A percentile compares a stretch with the other conserved stretches of the same genome.
Conservation (phyloP, 345 rosid genomes). For the Gossypium stocksii region DNA sequence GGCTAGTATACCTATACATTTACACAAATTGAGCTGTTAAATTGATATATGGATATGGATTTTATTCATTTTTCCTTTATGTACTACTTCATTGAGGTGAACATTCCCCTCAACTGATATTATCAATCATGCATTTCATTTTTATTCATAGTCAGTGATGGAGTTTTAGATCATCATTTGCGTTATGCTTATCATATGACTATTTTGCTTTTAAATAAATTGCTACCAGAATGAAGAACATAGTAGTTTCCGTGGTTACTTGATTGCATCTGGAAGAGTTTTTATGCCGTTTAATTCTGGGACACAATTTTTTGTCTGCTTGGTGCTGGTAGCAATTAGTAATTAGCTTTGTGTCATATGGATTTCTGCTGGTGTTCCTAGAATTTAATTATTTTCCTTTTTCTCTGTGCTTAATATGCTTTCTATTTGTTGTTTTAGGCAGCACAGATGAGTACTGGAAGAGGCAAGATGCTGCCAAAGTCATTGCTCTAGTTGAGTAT, state of each 20-base stretch:
- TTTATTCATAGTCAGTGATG: neutral
- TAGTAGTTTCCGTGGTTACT: neutral
- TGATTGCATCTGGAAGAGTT: neutral
- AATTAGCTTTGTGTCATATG: neutral
- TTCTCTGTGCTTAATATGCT: neutral
- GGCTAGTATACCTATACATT: neutral
- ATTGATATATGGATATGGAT: neutral
- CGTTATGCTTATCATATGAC: neutral
- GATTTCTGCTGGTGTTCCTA: neutral
- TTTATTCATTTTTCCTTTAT: neutral
- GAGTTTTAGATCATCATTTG: neutral
- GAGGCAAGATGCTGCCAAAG: constrained; percentile 80
- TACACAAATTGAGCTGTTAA: neutral
- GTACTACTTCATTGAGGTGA: neutral
- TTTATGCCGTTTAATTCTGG: neutral
- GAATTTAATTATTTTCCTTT: neutral
- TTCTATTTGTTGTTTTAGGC: constrained; percentile 40
- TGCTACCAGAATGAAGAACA: neutral
- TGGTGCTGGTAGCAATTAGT: constrained; percentile 1
- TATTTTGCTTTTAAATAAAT: neutral
- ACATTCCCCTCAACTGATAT: neutral
- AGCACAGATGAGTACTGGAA: constrained; percentile 90
- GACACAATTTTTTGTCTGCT: neutral
- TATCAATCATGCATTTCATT: neutral
- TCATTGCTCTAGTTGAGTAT: constrained; percentile 69